A percentile compares a stretch with the other conserved stretches of the same genome.
Conservation (phyloP, 306 rosid species). For the Cucumis hystrix region DNA sequence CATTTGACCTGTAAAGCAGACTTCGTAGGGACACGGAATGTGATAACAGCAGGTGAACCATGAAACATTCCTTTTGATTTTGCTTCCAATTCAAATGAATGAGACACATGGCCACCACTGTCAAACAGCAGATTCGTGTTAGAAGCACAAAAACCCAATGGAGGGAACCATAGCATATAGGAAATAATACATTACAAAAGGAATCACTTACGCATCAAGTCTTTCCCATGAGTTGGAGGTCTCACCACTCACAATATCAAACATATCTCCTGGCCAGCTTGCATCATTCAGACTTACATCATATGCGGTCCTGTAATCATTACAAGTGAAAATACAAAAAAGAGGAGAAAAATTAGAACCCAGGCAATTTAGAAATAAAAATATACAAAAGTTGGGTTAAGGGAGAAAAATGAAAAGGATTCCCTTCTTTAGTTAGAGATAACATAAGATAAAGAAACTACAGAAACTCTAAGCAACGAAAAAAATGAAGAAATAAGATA, state of each 20-base stretch:
- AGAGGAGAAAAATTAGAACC: background rate
- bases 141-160: conserved; percentile 5
- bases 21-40: conserved; percentile 83
- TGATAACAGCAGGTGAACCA: conserved; percentile 70
- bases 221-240: conserved; percentile 83
- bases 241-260: conserved; percentile 54
- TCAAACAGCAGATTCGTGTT: background rate
- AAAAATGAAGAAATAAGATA: background rate
- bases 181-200: background rate
- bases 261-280: conserved; percentile 62
- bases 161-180: conserved; percentile 3
- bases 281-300: conserved; percentile 73
- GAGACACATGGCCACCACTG: conserved; percentile 71
- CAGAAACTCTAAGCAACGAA: background rate
- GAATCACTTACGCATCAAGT: conserved; percentile 75
- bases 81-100: conserved; percentile 85
- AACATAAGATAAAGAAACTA: background rate
- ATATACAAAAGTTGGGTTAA: background rate
- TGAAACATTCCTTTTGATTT: conserved; percentile 49
- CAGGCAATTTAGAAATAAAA: background rate
- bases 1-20: conserved; percentile 65
- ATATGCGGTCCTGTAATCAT: conserved; percentile 57
- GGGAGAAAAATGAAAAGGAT: background rate
- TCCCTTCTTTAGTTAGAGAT: background rate
- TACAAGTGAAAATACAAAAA: background rate